Evolutionary conservation across 1,284 basidiomycete genomes (phyloP).

Genomic region (Sporisorium iseilematis-ciliati): DNA sequence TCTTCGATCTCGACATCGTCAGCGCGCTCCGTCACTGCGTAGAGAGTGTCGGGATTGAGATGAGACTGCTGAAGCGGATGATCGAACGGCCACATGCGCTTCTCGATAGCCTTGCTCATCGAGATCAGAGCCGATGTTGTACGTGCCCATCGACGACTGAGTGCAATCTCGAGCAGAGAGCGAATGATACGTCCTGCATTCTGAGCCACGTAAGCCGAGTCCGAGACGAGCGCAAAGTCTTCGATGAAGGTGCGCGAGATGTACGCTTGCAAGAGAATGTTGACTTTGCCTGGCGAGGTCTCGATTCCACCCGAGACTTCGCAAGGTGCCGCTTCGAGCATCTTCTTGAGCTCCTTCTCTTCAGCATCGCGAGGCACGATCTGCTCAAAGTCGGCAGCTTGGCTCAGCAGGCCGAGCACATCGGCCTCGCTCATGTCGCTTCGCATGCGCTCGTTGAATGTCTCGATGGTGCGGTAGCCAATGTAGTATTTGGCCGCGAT

Average conservation of each 20-base stretch:
- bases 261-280: constrained; percentile 91
- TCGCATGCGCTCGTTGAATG: constrained; percentile 86
- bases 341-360: constrained; percentile 81
- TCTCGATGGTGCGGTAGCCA: constrained; percentile 84
- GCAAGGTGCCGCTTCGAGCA: constrained; percentile 75
- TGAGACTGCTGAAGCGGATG: constrained; percentile 83
- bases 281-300: constrained; percentile 90
- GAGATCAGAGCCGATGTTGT: constrained; percentile 84
- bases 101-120: constrained; percentile 81
- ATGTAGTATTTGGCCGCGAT: constrained; percentile 99
- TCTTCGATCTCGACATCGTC: constrained; percentile 85
- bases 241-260: constrained; percentile 85
- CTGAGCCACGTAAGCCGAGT: constrained; percentile 83
- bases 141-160: constrained; percentile 90
- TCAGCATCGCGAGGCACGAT: constrained; percentile 93
- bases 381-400: constrained; percentile 97
- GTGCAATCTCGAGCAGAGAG: constrained; percentile 91
- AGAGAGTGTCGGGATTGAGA: constrained; percentile 77
- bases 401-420: constrained; percentile 84
- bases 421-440: constrained; percentile 94
- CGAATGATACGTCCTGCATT: constrained; percentile 95
- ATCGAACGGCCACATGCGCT: constrained; percentile 94
- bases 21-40: constrained; percentile 83
- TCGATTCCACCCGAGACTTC: constrained; percentile 78
- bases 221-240: constrained; percentile 97